Percentiles rank a stretch among this genome's conserved stretches.
Evolutionary conservation across 139 green algal genomes (phyloP).

Genomic region (Nannochloris sp.): DNA sequence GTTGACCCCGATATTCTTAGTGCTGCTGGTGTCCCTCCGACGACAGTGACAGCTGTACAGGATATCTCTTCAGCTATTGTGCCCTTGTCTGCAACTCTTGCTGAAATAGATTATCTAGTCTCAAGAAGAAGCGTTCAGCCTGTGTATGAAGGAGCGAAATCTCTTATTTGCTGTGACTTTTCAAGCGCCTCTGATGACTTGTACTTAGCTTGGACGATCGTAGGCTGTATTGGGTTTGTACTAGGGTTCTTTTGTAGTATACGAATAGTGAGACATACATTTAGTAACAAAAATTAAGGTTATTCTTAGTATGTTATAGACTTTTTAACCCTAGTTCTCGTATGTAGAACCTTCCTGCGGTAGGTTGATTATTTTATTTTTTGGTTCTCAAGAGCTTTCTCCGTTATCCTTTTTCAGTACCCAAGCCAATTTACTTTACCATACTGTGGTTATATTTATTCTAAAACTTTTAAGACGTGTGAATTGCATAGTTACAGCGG

Average conservation of each 20-base stretch:
- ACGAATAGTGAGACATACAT: background rate
- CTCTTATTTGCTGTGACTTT: constrained; percentile 14
- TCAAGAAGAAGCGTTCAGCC: background rate
- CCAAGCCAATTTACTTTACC: too few species aligned
- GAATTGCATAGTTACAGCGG: too few species aligned
- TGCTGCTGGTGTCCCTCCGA: background rate
- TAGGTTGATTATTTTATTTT: too few species aligned
- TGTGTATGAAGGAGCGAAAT: background rate
- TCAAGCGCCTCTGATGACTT: background rate
- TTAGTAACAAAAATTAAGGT: background rate
- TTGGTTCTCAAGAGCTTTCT: too few species aligned
- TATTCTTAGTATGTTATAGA: too few species aligned
- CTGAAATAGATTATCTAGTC: too few species aligned
- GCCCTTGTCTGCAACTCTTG: background rate
- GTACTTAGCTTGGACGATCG: constrained; percentile 21
- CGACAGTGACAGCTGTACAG: constrained; percentile 6
- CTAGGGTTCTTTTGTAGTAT: constrained; percentile 4
- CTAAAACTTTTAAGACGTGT: too few species aligned
- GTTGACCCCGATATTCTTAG: too few species aligned
- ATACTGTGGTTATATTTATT: too few species aligned
- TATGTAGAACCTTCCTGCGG: too few species aligned
- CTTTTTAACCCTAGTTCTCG: too few species aligned
- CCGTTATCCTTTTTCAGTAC: too few species aligned
- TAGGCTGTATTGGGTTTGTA: constrained; percentile 8
- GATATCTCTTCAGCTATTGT: background rate